Evolutionary conservation across 495 filamentous ascomycete genomes (phyloP).

Genomic region (Talaromyces trachyspermus): DNA sequence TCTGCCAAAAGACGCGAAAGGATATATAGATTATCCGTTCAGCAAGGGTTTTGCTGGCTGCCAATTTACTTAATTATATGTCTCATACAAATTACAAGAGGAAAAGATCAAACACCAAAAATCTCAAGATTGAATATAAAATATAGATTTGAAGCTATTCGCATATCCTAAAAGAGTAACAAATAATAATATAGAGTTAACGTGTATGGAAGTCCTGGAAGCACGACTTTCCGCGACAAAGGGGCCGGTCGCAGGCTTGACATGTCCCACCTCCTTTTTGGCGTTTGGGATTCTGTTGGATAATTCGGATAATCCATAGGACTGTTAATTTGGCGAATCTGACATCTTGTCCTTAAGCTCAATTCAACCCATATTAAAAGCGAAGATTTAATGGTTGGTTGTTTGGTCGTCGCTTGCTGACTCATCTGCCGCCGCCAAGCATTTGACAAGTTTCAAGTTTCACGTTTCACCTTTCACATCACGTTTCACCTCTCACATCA

Average conservation of each 20-base stretch:
- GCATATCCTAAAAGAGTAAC: not conserved
- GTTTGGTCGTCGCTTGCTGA: not conserved
- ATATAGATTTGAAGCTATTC: not conserved
- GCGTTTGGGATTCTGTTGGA: not conserved
- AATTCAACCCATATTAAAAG: not conserved
- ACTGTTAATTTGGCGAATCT: not conserved
- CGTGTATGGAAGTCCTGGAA: not conserved
- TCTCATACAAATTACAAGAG: too few relatives aligned
- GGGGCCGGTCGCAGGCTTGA: not conserved
- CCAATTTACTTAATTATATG: too few relatives aligned
- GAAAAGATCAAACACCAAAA: too few relatives aligned
- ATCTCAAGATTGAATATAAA: too few relatives aligned
- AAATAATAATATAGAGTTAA: too few relatives aligned
- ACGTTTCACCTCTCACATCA: too few relatives aligned
- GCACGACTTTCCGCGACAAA: not conserved
- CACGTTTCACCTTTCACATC: too few relatives aligned
- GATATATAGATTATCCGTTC: constrained; percentile 56
- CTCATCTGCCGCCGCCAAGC: constrained; percentile 1
- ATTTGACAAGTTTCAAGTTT: not conserved
- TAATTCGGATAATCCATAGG: not conserved
- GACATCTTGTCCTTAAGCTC: not conserved
- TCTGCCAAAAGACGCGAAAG: constrained; percentile 30
- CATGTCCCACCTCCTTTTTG: not conserved
- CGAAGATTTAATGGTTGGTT: not conserved
- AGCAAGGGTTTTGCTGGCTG: constrained; percentile 11